Percentiles rank a stretch among this genome's conserved stretches.
Evolutionary conservation across 1,139 yeast species (phyloP).

Genomic region (Magnusiomyces suaveolens): DNA sequence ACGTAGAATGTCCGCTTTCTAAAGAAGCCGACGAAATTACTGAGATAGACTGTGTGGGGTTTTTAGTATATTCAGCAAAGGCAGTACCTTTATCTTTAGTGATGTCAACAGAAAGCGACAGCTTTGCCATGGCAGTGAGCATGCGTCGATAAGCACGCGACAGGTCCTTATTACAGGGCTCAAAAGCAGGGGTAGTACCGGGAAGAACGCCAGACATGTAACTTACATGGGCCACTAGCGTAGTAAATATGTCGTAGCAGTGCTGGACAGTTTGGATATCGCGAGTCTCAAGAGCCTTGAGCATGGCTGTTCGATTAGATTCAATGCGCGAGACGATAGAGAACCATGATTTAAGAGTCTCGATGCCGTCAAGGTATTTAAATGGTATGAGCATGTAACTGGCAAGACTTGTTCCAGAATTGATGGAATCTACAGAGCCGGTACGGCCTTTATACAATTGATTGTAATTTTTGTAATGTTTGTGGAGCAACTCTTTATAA

Average conservation of each 20-base stretch:
- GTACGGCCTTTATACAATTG: background rate
- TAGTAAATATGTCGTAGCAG: slow-evolving; percentile 19
- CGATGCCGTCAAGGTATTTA: slow-evolving; percentile 9
- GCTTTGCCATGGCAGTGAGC: slow-evolving; percentile 21
- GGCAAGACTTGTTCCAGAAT: slow-evolving; percentile 11
- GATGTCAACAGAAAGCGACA: slow-evolving; percentile 20
- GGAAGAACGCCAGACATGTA: slow-evolving; percentile 26
- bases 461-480: background rate
- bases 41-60: slow-evolving; percentile 11
- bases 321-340: slow-evolving; percentile 14
- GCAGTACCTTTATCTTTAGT: slow-evolving; percentile 10
- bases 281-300: slow-evolving; percentile 12
- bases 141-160: slow-evolving; percentile 22
- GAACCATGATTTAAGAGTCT: slow-evolving; percentile 17
- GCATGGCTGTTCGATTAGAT: slow-evolving; percentile 10
- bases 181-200: slow-evolving; percentile 22
- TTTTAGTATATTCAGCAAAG: slow-evolving; percentile 2
- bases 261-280: slow-evolving; percentile 16
- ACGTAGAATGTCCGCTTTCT: too few species aligned
- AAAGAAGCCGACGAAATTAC: slow-evolving; percentile 12
- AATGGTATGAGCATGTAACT: slow-evolving; percentile 13
- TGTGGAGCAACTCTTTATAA: slow-evolving; percentile 15
- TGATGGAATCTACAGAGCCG: slow-evolving; percentile 10
- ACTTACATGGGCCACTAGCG: slow-evolving; percentile 21
- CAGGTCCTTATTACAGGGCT: slow-evolving; percentile 18